Percentiles rank a stretch among this genome's conserved stretches.
phyloP scores from a whole-genome alignment of 441 rosid genomes.

The Corymbia calophylla region DNA sequence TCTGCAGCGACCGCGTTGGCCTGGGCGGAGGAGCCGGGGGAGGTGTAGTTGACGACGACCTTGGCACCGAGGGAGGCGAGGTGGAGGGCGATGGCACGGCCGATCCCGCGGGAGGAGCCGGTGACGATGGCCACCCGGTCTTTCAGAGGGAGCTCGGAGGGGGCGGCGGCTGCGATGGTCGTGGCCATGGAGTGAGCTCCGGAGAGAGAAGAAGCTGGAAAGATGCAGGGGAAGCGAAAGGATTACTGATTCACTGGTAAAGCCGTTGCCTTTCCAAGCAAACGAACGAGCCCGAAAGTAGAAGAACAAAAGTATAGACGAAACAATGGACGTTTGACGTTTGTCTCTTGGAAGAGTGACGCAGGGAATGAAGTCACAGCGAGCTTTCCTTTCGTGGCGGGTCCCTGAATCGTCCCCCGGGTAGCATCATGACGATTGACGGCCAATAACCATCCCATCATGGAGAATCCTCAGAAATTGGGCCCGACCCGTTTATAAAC shows the following conservation, averaged over 20 bases:
- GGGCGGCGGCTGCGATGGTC: rapidly evolving
- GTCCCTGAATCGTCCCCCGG: background rate
- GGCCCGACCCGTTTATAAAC: background rate
- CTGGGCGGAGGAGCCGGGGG: background rate
- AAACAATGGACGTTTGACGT: background rate
- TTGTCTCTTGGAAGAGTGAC: background rate
- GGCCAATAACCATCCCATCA: background rate
- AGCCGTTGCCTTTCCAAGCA: background rate
- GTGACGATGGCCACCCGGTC: background rate
- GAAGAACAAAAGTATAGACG: background rate
- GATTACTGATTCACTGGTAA: background rate
- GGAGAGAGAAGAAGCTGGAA: background rate
- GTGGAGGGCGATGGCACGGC: background rate
- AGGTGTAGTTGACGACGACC: background rate
- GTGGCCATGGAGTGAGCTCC: background rate
- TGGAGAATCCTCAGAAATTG: background rate
- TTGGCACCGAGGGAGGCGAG: background rate
- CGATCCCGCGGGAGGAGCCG: background rate
- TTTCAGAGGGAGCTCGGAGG: background rate
- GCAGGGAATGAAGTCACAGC: background rate
- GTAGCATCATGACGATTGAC: background rate
- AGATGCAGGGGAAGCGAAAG: background rate
- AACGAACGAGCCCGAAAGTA: background rate
- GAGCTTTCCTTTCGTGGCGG: background rate
- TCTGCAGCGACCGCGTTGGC: background rate